phyloP scores from a whole-genome alignment of 2,329 filamentous ascomycete genomes.

The Nemania bipapillata region DNA sequence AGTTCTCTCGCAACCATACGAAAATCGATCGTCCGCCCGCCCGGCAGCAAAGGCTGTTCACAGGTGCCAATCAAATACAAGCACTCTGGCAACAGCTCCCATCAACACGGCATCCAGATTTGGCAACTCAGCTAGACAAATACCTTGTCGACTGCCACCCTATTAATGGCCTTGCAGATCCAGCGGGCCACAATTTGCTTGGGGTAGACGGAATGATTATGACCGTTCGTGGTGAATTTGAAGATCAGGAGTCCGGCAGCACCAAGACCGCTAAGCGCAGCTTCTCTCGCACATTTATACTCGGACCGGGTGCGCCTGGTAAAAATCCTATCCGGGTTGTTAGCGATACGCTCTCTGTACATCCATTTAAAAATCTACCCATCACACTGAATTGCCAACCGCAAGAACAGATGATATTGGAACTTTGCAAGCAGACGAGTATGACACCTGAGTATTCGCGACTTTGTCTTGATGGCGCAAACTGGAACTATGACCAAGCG shows the following conservation, averaged over 20 bases:
- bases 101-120: conserved; percentile 76
- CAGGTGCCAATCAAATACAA: conserved; percentile 72
- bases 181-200: conserved; percentile 67
- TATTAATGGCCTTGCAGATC: conserved; percentile 76
- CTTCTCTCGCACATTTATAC: conserved; percentile 82
- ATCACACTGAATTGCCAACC: conserved; percentile 57
- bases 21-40: conserved; percentile 71
- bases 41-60: conserved; percentile 73
- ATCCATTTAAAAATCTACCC: conserved; percentile 69
- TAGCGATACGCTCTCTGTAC: conserved; percentile 80
- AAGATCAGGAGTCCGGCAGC: conserved; percentile 72
- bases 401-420: conserved; percentile 76
- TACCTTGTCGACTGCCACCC: conserved; percentile 87
- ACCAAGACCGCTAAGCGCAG: conserved; percentile 73
- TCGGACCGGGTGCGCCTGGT: conserved; percentile 77
- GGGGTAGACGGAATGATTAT: conserved; percentile 83
- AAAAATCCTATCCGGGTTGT: conserved; percentile 76
- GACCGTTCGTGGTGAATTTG: conserved; percentile 83
- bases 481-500: conserved; percentile 83
- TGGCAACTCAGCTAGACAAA: conserved; percentile 72
- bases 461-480: conserved; percentile 81
- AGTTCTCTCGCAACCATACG: conserved; percentile 79
- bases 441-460: conserved; percentile 83
- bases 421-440: conserved; percentile 79
- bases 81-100: conserved; percentile 77